These are phyloP conservation scores for Magnaporthiopsis poae DNA, from an alignment of 2,329 filamentous ascomycete genomes.

Conservation along the genomic window DNA sequence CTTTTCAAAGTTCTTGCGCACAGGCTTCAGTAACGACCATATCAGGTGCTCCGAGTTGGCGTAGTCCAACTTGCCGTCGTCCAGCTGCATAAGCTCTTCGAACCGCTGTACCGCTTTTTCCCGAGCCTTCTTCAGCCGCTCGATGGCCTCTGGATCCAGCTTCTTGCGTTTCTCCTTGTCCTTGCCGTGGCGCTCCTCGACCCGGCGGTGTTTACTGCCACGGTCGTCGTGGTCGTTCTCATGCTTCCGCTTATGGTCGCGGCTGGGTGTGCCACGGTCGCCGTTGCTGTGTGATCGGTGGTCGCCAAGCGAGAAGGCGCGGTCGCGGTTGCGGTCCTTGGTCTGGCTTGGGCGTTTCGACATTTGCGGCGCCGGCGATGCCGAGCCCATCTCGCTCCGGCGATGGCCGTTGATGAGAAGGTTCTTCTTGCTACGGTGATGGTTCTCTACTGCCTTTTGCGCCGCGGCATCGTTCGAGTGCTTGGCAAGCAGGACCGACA, in stretches of 20 bases:
- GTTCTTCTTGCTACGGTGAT: slow-evolving; percentile 91
- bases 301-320: slow-evolving; percentile 30
- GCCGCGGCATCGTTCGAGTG: slow-evolving; percentile 68
- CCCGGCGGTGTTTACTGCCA: slow-evolving; percentile 39
- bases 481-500: slow-evolving; percentile 84
- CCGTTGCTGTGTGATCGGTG: slow-evolving; percentile 41
- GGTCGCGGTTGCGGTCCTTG: slow-evolving; percentile 38
- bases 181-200: slow-evolving; percentile 31
- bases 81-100: slow-evolving; percentile 26
- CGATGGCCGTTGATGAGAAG: slow-evolving; percentile 47
- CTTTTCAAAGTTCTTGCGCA: slow-evolving; percentile 26
- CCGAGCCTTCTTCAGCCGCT: slow-evolving; percentile 24
- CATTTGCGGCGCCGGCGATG: slow-evolving; percentile 57
- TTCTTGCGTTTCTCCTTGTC: slow-evolving; percentile 29
- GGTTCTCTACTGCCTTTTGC: slow-evolving; percentile 76
- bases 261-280: slow-evolving; percentile 40
- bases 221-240: slow-evolving; percentile 43
- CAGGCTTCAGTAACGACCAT: slow-evolving; percentile 29
- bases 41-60: slow-evolving; percentile 26
- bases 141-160: slow-evolving; percentile 26
- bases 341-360: slow-evolving; percentile 37
- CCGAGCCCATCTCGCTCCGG: slow-evolving; percentile 49
- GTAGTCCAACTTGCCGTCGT: slow-evolving; percentile 25
- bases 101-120: slow-evolving; percentile 27
- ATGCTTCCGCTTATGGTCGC: slow-evolving; percentile 53